Percentiles rank a stretch among this genome's conserved stretches.
These are phyloP conservation scores for Epichloe festucae DNA, from an alignment of 2,329 filamentous ascomycete genomes.

Conservation along the genomic window DNA sequence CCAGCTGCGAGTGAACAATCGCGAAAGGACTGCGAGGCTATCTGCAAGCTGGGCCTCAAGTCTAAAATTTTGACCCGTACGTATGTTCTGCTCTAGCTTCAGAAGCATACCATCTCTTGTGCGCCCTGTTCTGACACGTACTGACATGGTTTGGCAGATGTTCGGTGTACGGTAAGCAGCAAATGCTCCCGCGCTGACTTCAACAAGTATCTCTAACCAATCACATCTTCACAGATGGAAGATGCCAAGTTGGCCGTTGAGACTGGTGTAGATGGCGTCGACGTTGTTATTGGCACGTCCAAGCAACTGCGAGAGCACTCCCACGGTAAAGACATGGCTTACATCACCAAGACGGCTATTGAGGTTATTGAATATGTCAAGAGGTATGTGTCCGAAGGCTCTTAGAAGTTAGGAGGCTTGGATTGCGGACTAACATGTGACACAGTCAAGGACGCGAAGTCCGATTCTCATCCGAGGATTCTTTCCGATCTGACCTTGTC, in stretches of 20 bases:
- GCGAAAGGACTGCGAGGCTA: slow-evolving; percentile 72
- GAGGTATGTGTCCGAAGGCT: background rate
- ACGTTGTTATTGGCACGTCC: slow-evolving; percentile 56
- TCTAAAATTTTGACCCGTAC: slow-evolving; percentile 18
- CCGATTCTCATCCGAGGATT: slow-evolving; percentile 54
- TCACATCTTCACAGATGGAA: slow-evolving; percentile 14
- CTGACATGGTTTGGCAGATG: slow-evolving; percentile 3
- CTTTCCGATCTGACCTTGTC: slow-evolving; percentile 58
- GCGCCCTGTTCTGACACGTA: slow-evolving; percentile 33
- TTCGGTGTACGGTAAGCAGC: slow-evolving; percentile 12
- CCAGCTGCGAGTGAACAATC: slow-evolving; percentile 81
- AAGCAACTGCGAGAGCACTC: slow-evolving; percentile 73
- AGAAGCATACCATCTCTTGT: slow-evolving; percentile 8
- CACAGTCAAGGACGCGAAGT: slow-evolving; percentile 4
- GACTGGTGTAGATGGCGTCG: slow-evolving; percentile 54
- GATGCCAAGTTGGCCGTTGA: slow-evolving; percentile 64
- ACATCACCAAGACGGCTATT: slow-evolving; percentile 50
- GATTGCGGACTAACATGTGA: background rate
- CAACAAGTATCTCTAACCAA: background rate
- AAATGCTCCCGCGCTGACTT: background rate
- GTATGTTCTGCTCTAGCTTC: background rate
- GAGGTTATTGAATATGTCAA: slow-evolving; percentile 11
- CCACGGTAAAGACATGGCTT: slow-evolving; percentile 81
- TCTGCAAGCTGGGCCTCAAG: slow-evolving; percentile 87
- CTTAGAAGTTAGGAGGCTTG: background rate